Base-by-base conservation (phyloP, 1,139 yeast genomes). In the Spathaspora sp. region DNA sequence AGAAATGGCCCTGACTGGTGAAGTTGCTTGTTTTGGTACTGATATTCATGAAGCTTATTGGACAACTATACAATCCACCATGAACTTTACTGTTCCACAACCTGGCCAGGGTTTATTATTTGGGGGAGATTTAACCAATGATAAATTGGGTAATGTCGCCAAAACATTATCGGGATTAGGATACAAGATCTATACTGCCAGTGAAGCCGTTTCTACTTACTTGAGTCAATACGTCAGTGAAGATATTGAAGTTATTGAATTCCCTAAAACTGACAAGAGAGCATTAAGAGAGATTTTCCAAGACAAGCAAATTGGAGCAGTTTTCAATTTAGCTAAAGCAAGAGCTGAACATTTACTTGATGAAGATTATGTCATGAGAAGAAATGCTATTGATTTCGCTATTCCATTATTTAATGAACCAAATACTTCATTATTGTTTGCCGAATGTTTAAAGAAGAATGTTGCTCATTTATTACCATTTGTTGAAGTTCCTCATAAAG, bases 1-100 rank as follows among this genome's bases (percentile, higher is more conserved):
- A 56, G 99, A 93, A 74, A 93, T 93, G 99, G 87, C 98, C 6
- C 91, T 98, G 11, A 93, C 99, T 43, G 99, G 99, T 66, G 99
- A 93, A 74, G 86, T 93, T 63, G 99, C 99, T 24, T 88, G 97
- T 66, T 93, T 93, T 64, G 99, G 99, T 60, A 76, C 75, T 54
- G 86, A 89, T 67, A 70, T 86, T 54, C 64, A 80, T 52, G 99
- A 93, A 69, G 97, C 98, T 36, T 93, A 93, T 77, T 93, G 98
- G 98, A 86, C 97, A 34, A 86, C 98, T 11, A 82, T 93, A 58
- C 98, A 93, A 75, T 82, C 97, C 43, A 90, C 97, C 43, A 91
- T 91, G 97, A 91, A 91, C 78, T 93, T 93, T 82, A 78, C 86
- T 63, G 81, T 93, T 47, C 99, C 99, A 53, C 75, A 79, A 63